These are phyloP conservation scores for Paradendryphiella salina DNA, from an alignment of 2,329 filamentous ascomycete genomes.

Conservation along the genomic window DNA sequence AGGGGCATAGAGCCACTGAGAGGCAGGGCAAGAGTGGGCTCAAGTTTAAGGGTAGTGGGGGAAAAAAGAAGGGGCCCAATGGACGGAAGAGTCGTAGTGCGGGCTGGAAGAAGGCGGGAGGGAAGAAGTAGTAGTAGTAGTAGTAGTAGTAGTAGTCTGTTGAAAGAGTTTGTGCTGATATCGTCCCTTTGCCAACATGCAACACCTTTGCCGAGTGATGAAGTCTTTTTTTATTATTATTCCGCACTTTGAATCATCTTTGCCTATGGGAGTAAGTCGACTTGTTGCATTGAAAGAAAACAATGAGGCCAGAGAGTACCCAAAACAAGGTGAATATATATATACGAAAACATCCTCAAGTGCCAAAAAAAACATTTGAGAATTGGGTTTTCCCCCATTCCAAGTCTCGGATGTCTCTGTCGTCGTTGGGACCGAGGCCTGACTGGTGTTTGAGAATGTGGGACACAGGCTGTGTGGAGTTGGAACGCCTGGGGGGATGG, in stretches of 20 bases:
- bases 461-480: neutral
- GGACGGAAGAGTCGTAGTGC: conserved; percentile 50
- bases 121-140: conserved; percentile 37
- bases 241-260: no score
- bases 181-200: neutral
- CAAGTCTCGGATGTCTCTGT: no score
- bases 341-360: no score
- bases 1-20: conserved; percentile 73
- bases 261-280: no score
- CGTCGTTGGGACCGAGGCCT: neutral
- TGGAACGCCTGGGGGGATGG: conserved; percentile 12
- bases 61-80: conserved; percentile 48
- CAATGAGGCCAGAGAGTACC: no score
- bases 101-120: conserved; percentile 51
- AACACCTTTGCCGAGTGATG: no score
- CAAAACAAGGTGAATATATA: no score
- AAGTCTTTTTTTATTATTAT: no score
- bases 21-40: conserved; percentile 67
- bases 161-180: neutral
- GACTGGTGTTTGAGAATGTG: conserved; percentile 4
- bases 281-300: no score
- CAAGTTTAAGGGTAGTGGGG: conserved; percentile 57
- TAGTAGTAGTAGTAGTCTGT: no score
- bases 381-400: no score
- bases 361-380: no score